Percentiles rank a stretch among this genome's conserved stretches.
Evolutionary conservation across 495 filamentous ascomycete species (phyloP).

Genomic region (Annulohypoxylon moriforme): DNA sequence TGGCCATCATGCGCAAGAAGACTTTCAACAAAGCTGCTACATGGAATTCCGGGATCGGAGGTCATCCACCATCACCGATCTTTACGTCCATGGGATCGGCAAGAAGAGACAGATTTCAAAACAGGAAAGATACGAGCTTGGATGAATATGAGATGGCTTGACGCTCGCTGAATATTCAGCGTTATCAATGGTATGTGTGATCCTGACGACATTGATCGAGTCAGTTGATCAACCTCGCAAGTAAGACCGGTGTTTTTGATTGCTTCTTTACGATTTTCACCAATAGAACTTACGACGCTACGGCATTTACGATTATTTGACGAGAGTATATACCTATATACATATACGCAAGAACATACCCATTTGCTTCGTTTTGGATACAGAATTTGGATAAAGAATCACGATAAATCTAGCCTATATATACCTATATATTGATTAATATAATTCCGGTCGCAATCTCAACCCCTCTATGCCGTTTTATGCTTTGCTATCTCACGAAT

Average conservation of each 20-base stretch:
- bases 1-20: constrained; percentile 63
- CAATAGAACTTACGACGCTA: constrained; percentile 34
- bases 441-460: neutral
- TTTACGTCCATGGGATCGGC: neutral
- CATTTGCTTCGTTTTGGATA: constrained; percentile 22
- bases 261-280: constrained; percentile 15
- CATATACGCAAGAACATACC: neutral
- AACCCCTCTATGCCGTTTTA: neutral
- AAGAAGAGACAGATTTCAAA: neutral
- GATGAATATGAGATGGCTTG: constrained; percentile 12
- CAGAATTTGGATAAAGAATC: constrained; percentile 22
- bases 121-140: constrained; percentile 2
- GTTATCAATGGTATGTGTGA: neutral
- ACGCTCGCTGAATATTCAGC: neutral
- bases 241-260: constrained; percentile 8
- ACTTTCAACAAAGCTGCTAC: constrained; percentile 64
- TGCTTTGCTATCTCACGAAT: neutral
- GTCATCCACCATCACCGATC: too few species aligned
- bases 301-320: constrained; percentile 35
- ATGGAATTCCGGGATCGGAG: constrained; percentile 49
- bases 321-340: constrained; percentile 28
- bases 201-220: neutral
- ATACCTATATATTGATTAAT: constrained; percentile 30
- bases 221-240: neutral
- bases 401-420: neutral